Evolutionary conservation across 345 rosid species (phyloP), one percentile per base, ranked within the genome.

Genomic region (Salix dunnii): DNA sequence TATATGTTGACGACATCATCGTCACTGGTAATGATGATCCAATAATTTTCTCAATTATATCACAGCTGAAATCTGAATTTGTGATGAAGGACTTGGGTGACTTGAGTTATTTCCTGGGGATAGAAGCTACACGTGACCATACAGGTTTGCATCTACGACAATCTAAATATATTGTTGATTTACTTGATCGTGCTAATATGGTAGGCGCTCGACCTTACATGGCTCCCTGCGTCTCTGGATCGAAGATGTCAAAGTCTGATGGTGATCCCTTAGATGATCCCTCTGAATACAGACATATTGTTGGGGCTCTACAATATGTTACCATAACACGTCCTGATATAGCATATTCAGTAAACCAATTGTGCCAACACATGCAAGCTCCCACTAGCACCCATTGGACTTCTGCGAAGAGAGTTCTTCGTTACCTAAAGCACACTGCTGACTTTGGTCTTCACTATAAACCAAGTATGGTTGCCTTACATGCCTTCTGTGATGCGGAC

Each of bases 51-150:
- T 35, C 1, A 4, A 35, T 35, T 35, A 5, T 35, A 6, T 35
- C 36, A 35, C 0, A 35, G 6, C 0, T 35, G 0, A 0, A 35
- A 35, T 35, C 0, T 35, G 1, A 35, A 7, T 35, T 35, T 35
- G 1, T 35, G 36, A 35, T 35, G 6, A 35, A 35, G 7, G 36
- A 35, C 6, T 35, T 35, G 6, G 36, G 36, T 35, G 36, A 35
- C 7, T 35, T 35, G 36, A 35, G 36, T 7, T 35, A 35, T 35
- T 35, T 35, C 6, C 6, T 35, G 1, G 36, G 36, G 0, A 33
- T 36, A 36, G 40, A 36, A 6, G 40, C 40, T 7, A 1, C 40
- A 36, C 40, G 40, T 36, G 40, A 36, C 8, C 9, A 36, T 6
- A 36, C 40, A 36, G 40, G 40, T 6, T 7, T 36, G 40, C 40